phyloP scores from a whole-genome alignment of 768 basidiomycete genomes.

The Pisolithus tinctorius region DNA sequence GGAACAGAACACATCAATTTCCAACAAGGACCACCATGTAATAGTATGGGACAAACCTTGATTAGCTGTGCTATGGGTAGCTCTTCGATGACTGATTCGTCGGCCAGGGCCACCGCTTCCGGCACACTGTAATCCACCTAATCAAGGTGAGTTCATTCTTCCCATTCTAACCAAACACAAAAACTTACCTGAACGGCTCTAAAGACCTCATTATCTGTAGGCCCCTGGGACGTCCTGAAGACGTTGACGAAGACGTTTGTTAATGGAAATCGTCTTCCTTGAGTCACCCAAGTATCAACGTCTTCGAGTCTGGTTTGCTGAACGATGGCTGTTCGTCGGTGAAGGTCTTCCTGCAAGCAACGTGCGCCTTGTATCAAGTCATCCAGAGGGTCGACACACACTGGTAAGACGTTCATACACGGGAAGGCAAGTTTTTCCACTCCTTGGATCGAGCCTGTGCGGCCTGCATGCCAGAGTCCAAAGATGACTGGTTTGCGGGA shows the following conservation, averaged over 20 bases:
- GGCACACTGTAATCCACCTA: slow-evolving; percentile 35
- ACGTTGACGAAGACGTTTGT: slow-evolving; percentile 42
- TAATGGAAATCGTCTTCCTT: slow-evolving; percentile 23
- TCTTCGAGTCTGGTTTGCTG: slow-evolving; percentile 34
- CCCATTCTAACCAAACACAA: background rate
- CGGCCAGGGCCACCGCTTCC: background rate
- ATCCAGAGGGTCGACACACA: slow-evolving; percentile 22
- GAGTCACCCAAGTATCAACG: slow-evolving; percentile 33
- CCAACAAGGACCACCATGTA: background rate
- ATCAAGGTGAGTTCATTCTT: background rate
- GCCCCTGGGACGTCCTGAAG: slow-evolving; percentile 27
- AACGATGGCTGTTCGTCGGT: slow-evolving; percentile 30
- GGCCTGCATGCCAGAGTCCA: slow-evolving; percentile 43
- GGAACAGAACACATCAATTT: background rate
- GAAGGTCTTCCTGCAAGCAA: slow-evolving; percentile 30
- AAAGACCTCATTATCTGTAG: slow-evolving; percentile 15
- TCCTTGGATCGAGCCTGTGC: slow-evolving; percentile 29
- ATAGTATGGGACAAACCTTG: slow-evolving; percentile 14
- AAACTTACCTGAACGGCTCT: slow-evolving; percentile 29
- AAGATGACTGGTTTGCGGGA: slow-evolving; percentile 28
- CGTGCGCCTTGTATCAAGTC: slow-evolving; percentile 24
- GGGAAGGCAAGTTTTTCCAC: slow-evolving; percentile 35
- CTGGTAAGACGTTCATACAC: slow-evolving; percentile 40
- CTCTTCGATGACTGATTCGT: slow-evolving; percentile 9
- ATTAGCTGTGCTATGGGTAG: slow-evolving; percentile 18